Conservation (phyloP, 805 yeast species). For the Myxozyma geophila region DNA sequence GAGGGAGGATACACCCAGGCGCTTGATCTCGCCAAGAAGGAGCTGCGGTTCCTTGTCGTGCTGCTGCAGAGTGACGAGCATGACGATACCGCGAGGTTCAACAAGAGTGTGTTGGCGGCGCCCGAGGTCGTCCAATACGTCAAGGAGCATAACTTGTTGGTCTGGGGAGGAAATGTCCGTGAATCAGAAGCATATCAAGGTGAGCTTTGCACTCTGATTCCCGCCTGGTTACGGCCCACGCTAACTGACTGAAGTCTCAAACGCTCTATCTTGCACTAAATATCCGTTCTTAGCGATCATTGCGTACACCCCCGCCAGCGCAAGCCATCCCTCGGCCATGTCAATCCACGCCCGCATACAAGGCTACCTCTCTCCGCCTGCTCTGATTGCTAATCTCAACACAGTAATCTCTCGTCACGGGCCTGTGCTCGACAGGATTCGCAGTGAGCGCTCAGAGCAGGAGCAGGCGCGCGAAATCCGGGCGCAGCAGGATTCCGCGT, state of each 20-base stretch:
- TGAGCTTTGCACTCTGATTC: background rate
- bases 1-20: constrained; percentile 84
- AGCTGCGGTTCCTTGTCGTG: constrained; percentile 73
- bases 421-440: constrained; percentile 62
- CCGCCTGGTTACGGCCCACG: background rate
- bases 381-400: constrained; percentile 52
- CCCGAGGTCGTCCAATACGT: constrained; percentile 55
- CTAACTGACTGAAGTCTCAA: constrained; percentile 54
- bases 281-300: constrained; percentile 84
- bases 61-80: constrained; percentile 74
- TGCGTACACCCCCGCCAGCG: constrained; percentile 41
- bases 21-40: constrained; percentile 66
- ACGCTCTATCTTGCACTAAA: constrained; percentile 68
- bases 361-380: constrained; percentile 54
- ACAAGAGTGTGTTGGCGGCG: constrained; percentile 58
- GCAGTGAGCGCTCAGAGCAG: constrained; percentile 65
- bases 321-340: constrained; percentile 43
- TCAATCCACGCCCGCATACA: constrained; percentile 66
- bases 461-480: constrained; percentile 61
- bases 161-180: constrained; percentile 90
- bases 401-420: constrained; percentile 60
- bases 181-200: constrained; percentile 78
- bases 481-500: constrained; percentile 77
- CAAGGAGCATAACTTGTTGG: constrained; percentile 56
- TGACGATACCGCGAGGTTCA: constrained; percentile 61